Conservation (phyloP, 768 basidiomycete species). For the Auricularia heimuer region DNA sequence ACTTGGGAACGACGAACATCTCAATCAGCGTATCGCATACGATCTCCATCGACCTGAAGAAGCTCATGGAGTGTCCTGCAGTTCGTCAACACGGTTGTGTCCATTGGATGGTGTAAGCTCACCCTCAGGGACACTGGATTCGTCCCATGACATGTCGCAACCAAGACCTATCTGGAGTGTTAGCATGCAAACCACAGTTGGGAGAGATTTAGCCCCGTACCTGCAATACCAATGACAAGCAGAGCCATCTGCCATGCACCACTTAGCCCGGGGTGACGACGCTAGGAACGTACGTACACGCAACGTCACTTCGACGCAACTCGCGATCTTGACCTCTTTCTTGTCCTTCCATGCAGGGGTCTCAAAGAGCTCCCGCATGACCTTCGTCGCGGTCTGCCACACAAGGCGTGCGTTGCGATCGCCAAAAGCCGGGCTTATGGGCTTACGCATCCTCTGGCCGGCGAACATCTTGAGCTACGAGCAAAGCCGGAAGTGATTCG, state of each 20-base stretch:
- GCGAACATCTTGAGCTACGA: background rate
- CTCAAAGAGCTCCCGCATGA: background rate
- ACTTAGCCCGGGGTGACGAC: background rate
- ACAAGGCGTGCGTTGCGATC: background rate
- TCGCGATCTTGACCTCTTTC: background rate
- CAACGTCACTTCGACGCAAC: background rate
- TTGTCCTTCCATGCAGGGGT: background rate
- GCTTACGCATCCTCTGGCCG: background rate
- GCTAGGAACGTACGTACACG: background rate
- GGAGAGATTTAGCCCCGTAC: no score
- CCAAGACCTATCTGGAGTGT: no score
- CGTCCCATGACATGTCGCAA: no score
- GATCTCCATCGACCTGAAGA: no score
- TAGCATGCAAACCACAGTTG: no score
- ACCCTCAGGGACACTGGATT: no score
- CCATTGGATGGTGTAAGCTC: no score
- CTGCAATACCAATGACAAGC: no score
- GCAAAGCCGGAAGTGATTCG: background rate
- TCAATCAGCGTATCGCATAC: background rate
- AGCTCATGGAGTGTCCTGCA: no score
- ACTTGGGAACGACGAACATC: background rate
- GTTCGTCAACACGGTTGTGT: no score
- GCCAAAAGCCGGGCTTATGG: background rate
- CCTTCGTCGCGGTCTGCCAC: background rate
- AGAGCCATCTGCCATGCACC: background rate